Conservation (phyloP, 1,139 yeast genomes). For the Saccharomyces hybrid region DNA sequence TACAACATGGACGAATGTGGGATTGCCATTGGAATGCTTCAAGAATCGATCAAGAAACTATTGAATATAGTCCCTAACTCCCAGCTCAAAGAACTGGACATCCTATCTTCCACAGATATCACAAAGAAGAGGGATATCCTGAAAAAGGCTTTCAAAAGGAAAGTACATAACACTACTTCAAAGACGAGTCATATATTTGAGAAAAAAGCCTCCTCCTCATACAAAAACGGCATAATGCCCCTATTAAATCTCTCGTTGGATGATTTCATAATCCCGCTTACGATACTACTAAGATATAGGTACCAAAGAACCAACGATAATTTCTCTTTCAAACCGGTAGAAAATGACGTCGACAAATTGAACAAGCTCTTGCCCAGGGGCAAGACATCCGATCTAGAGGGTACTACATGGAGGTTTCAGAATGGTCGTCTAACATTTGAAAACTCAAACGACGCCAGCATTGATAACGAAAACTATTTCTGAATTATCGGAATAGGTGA, state of each 20-base stretch:
- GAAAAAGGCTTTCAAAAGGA: constrained; percentile 8
- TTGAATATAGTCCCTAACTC: constrained; percentile 14
- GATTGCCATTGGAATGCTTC: constrained; percentile 25
- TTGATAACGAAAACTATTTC: not conserved
- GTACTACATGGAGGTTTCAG: constrained; percentile 20
- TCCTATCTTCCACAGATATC: constrained; percentile 10
- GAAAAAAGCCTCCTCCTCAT: not conserved
- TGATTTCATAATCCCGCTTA: constrained; percentile 27
- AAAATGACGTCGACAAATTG: constrained; percentile 13
- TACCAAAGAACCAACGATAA: constrained; percentile 27
- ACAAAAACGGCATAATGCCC: constrained; percentile 11
- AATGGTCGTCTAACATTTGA: not conserved
- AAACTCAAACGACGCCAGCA: not conserved
- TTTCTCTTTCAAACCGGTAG: constrained; percentile 20
- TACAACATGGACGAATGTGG: constrained; percentile 23
- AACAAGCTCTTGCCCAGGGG: constrained; percentile 22
- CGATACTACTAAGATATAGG: constrained; percentile 23
- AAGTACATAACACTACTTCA: not conserved
- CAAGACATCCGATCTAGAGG: constrained; percentile 18
- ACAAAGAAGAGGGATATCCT: constrained; percentile 8
- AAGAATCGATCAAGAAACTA: constrained; percentile 14
- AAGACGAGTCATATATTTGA: constrained; percentile 1
- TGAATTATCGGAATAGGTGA: not conserved
- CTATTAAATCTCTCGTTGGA: constrained; percentile 17
- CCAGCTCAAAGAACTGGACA: constrained; percentile 7